These are phyloP conservation scores for Leucogyrophana mollusca DNA, from an alignment of 768 basidiomycete species.

Conservation along the genomic window DNA sequence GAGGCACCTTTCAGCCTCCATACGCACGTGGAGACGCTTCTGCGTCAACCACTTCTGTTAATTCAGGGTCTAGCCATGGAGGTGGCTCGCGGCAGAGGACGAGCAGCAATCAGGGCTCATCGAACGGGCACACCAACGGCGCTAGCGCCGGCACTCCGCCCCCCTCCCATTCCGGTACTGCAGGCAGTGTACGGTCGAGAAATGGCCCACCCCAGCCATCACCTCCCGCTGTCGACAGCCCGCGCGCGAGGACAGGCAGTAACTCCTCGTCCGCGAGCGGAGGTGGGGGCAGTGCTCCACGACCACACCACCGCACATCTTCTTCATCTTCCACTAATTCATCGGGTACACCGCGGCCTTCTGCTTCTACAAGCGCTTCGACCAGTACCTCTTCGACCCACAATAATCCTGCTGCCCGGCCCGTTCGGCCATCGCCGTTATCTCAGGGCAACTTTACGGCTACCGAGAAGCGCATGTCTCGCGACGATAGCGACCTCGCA, in stretches of 20 bases:
- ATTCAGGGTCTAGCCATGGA: conserved; percentile 50
- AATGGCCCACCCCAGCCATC: conserved; percentile 30
- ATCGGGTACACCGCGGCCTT: conserved; percentile 10
- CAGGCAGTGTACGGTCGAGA: conserved; percentile 36
- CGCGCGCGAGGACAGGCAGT: conserved; percentile 29
- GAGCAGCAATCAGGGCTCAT: conserved; percentile 66
- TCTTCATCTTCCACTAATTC: conserved; percentile 16
- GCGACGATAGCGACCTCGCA: conserved; percentile 70
- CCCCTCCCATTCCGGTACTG: conserved; percentile 25
- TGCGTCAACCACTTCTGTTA: conserved; percentile 75
- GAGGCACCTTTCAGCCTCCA: conserved; percentile 62
- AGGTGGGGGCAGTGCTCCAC: conserved; percentile 16
- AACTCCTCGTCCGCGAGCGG: conserved; percentile 22
- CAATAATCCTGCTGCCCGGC: conserved; percentile 26
- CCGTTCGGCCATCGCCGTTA: conserved; percentile 30
- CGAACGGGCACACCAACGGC: conserved; percentile 35
- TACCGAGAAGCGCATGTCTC: conserved; percentile 73
- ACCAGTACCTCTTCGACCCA: conserved; percentile 27
- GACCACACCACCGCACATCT: conserved; percentile 31
- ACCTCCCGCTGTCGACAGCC: conserved; percentile 27
- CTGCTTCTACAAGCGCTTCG: conserved; percentile 17
- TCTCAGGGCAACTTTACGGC: conserved; percentile 48
- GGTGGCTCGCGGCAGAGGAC: conserved; percentile 62
- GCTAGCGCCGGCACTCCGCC: conserved; percentile 25
- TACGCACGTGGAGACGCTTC: conserved; percentile 81